Conservation (phyloP, 345 rosid species). For the Adansonia digitata region DNA sequence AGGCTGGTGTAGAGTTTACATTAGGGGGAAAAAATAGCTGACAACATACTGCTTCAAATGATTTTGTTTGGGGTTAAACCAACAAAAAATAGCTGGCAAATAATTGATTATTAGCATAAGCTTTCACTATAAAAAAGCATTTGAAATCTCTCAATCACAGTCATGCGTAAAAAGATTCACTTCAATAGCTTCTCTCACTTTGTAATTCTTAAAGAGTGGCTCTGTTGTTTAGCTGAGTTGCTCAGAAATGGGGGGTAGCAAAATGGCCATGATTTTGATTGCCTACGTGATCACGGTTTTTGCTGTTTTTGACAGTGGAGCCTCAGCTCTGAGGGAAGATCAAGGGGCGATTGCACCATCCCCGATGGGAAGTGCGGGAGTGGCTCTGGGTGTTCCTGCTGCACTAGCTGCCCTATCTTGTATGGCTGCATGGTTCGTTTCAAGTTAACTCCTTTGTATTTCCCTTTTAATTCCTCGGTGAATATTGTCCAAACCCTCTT, state of each 20-base stretch:
- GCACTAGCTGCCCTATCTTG: conserved; percentile 21
- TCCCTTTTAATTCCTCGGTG: not conserved
- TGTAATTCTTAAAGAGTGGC: not conserved
- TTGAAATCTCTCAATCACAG: not conserved
- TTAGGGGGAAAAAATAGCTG: not conserved
- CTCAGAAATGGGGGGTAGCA: conserved; percentile 25
- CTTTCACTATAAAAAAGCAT: conserved; percentile 12
- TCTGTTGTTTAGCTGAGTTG: not conserved
- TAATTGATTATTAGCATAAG: conserved; percentile 8
- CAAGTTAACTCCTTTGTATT: conserved; percentile 3
- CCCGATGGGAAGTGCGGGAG: conserved; percentile 28
- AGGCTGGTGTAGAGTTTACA: conserved; percentile 18
- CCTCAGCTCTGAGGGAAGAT: conserved; percentile 19
- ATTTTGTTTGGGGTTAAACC: conserved; percentile 26
- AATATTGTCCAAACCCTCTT: not conserved
- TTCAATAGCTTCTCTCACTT: not conserved
- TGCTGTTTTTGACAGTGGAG: not conserved
- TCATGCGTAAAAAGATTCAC: not conserved
- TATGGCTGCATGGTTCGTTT: conserved; percentile 28
- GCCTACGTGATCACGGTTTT: conserved; percentile 15
- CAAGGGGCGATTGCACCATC: conserved; percentile 28
- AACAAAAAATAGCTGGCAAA: conserved; percentile 24
- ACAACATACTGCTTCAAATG: conserved; percentile 23
- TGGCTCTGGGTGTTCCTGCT: conserved; percentile 23
- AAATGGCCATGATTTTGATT: conserved; percentile 22